A percentile compares a stretch with the other conserved stretches of the same genome.
These are phyloP conservation scores for Saposhnikovia divaricata DNA, from an alignment of 129 eudicot species.

Conservation along the genomic window DNA sequence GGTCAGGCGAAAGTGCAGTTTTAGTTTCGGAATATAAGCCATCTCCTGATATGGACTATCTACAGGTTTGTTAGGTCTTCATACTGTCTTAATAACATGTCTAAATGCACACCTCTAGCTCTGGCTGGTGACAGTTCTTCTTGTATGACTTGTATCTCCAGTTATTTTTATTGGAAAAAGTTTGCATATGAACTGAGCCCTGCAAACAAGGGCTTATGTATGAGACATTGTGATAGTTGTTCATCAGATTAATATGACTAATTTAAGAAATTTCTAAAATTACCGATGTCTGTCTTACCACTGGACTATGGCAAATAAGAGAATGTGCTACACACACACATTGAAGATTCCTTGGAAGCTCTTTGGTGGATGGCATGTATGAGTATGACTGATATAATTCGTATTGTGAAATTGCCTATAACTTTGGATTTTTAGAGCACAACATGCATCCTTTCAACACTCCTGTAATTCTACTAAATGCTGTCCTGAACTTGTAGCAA, in stretches of 20 bases:
- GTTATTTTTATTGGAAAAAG: neutral
- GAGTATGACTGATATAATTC: neutral
- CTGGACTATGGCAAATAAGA: neutral
- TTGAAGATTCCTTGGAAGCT: neutral
- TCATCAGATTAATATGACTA: neutral
- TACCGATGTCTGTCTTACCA: neutral
- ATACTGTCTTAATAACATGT: neutral
- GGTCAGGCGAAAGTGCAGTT: constrained; percentile 46
- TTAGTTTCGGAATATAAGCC: constrained; percentile 72
- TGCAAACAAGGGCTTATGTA: neutral
- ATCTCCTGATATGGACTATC: constrained; percentile 82
- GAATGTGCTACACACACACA: neutral
- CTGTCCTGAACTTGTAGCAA: neutral
- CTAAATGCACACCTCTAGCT: neutral
- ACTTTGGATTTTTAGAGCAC: neutral
- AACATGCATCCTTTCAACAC: neutral
- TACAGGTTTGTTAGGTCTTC: constrained; percentile 50
- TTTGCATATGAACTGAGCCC: neutral
- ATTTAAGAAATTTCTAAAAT: neutral
- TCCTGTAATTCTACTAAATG: neutral
- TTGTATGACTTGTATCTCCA: neutral
- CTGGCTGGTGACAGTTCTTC: neutral
- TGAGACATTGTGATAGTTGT: neutral
- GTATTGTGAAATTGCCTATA: neutral
- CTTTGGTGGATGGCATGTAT: neutral